Base-by-base conservation (phyloP, 352 stramenopile genomes). In the Globisporangium canariense region DNA sequence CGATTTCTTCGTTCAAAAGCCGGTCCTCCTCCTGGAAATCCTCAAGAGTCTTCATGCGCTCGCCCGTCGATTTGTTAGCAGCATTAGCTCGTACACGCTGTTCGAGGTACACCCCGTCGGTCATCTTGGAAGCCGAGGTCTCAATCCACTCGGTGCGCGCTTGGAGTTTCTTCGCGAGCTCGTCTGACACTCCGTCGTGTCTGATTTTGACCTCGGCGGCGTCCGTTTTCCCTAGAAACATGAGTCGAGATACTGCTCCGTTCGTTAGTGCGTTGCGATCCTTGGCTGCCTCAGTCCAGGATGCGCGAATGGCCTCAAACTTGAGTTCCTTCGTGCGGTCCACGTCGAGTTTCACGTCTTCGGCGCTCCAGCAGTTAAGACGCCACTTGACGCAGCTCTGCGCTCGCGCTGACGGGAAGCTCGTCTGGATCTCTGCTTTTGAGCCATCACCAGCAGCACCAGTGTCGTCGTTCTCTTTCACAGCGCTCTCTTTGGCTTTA, bases 291-390 rank as follows among this genome's bases (percentile, higher is more conserved):
- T 90, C 79, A 1, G 66, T 70, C 80, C 84, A 91, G 0, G 61
- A 68, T 7, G 66, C 70, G 53, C 73, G 77, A 66, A 89, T 81
- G 28, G 69, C 72, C 43, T 89, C 79, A 14, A 76, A 81, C 2
- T 74, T 71, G 13, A 77, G 69, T 49, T 90, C 82, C 65, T 81
- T 79, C 1, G 74, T 70, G 36, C 76, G 78, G 59, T 90, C 77
- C 62, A 79, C 74, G 22, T 82, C 79, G 13, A 91, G 54, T 34
- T 87, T 86, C 5, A 89, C 76, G 2, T 89, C 71, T 1, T 91
- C 82, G 2, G 71, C 64, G 46, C 76, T 90, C 79, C 79, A 91
- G 53, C 77, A 89, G 34, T 61, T 77, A 22, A 91, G 61, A 32
- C 71, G 63, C 84, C 84, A 91, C 16, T 62, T 67, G 9, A 34